Percentiles rank a stretch among this genome's conserved stretches.
These are phyloP conservation scores for Monosporozyma solicola DNA, from an alignment of 805 yeast genomes.

Conservation along the genomic window DNA sequence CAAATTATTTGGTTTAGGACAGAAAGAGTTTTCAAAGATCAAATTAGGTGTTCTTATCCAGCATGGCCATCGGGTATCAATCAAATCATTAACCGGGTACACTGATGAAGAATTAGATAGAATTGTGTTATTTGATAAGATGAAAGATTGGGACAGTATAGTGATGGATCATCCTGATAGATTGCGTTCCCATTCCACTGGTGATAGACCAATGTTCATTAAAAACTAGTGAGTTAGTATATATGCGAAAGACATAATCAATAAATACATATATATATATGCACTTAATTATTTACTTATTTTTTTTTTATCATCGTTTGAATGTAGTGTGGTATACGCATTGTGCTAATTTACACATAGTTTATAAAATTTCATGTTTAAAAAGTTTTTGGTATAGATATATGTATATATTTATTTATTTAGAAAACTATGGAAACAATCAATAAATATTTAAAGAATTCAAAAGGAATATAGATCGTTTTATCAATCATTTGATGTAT, in stretches of 20 bases:
- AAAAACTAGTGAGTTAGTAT: constrained; percentile 26
- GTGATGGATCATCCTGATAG: constrained; percentile 89
- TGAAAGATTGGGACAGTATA: constrained; percentile 43
- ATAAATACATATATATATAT: not conserved
- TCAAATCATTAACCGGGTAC: constrained; percentile 29
- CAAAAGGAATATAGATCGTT: not conserved
- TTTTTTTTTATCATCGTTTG: too few relatives aligned
- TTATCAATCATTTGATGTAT: not conserved
- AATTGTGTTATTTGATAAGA: constrained; percentile 45
- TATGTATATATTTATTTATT: not conserved
- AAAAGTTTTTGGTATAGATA: not conserved
- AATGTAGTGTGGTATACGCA: too few relatives aligned
- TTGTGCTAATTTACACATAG: too few relatives aligned
- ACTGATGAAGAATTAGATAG: constrained; percentile 40
- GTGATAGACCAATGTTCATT: constrained; percentile 53
- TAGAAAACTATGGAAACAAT: not conserved
- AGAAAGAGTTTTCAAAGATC: constrained; percentile 70
- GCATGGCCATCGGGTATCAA: constrained; percentile 28
- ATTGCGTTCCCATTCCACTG: constrained; percentile 44
- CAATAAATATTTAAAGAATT: not conserved
- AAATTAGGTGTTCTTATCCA: constrained; percentile 36
- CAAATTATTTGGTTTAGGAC: constrained; percentile 63
- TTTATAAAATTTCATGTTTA: too few relatives aligned
- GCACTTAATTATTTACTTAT: not conserved
- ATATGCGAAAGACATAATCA: too few relatives aligned